phyloP scores from a whole-genome alignment of 345 rosid genomes.

The Linum usitatissimum region DNA sequence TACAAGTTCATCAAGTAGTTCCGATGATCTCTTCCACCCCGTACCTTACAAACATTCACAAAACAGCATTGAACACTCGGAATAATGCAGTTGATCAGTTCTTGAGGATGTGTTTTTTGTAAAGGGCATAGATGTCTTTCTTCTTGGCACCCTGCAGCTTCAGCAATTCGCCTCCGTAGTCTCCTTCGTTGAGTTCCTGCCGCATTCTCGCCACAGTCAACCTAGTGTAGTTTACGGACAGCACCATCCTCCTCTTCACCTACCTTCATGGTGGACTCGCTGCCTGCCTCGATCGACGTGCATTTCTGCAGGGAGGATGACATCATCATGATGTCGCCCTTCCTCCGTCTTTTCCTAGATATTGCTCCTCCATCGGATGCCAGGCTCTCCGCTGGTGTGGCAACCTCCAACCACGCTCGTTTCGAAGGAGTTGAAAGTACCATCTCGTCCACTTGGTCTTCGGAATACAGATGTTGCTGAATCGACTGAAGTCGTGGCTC shows the following conservation, averaged over 20 bases:
- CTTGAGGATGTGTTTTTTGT: constrained; percentile 23
- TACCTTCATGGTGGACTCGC: background rate
- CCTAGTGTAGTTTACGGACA: constrained; percentile 18
- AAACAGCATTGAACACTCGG: background rate
- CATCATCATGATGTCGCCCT: background rate
- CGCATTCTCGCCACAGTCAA: constrained; percentile 29
- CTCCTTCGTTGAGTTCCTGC: constrained; percentile 25
- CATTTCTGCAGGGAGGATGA: constrained; percentile 21
- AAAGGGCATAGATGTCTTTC: constrained; percentile 31
- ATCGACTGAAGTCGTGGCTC: background rate
- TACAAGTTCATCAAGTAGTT: background rate
- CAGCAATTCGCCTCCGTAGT: constrained; percentile 31
- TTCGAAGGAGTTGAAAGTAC: constrained; percentile 13
- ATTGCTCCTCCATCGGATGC: constrained; percentile 13
- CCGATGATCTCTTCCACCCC: too few species aligned
- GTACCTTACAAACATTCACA: too few species aligned
- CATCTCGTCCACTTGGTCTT: background rate
- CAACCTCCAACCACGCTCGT: constrained; percentile 25
- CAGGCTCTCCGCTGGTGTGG: constrained; percentile 4
- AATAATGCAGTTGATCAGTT: constrained; percentile 11
- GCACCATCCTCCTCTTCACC: background rate
- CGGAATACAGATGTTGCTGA: constrained; percentile 3
- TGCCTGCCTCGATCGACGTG: constrained; percentile 14
- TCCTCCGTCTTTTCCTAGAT: constrained; percentile 8
- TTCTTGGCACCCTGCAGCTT: constrained; percentile 28